Conservation (phyloP, 192 early-diverging fungal species). For the Coemansia sp. region DNA sequence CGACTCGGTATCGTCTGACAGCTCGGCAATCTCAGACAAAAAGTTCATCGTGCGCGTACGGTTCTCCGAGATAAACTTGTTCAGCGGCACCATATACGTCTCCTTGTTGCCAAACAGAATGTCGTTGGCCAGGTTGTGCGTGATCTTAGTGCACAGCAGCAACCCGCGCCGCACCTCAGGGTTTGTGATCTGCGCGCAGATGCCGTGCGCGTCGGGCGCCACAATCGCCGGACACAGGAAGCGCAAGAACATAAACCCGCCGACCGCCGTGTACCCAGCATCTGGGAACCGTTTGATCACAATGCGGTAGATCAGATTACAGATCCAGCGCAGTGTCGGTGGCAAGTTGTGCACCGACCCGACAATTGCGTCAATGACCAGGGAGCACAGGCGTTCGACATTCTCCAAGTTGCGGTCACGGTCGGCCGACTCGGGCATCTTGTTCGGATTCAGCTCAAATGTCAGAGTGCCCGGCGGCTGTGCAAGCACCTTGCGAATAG, state of each 20-base stretch:
- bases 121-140: conserved; percentile 95
- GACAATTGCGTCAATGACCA: conserved; percentile 83
- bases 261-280: conserved; percentile 82
- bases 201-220: conserved; percentile 79
- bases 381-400: conserved; percentile 69
- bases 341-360: conserved; percentile 72
- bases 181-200: conserved; percentile 63
- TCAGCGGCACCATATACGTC: conserved; percentile 89
- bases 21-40: conserved; percentile 73
- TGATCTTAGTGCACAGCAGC: conserved; percentile 89
- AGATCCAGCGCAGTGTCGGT: conserved; percentile 72
- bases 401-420: conserved; percentile 75
- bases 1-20: conserved; percentile 45
- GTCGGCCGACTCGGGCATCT: conserved; percentile 67
- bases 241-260: conserved; percentile 92
- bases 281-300: conserved; percentile 83
- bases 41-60: conserved; percentile 77
- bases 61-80: conserved; percentile 83
- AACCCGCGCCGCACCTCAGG: conserved; percentile 83
- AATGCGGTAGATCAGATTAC: conserved; percentile 72
- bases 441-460: conserved; percentile 88
- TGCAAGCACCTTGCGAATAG: conserved; percentile 67
- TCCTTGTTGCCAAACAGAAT: conserved; percentile 95
- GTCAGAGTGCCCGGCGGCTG: conserved; percentile 68
- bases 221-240: conserved; percentile 96